Base-by-base conservation (phyloP, 2,329 filamentous ascomycete species). In the Penicillium sp. region DNA sequence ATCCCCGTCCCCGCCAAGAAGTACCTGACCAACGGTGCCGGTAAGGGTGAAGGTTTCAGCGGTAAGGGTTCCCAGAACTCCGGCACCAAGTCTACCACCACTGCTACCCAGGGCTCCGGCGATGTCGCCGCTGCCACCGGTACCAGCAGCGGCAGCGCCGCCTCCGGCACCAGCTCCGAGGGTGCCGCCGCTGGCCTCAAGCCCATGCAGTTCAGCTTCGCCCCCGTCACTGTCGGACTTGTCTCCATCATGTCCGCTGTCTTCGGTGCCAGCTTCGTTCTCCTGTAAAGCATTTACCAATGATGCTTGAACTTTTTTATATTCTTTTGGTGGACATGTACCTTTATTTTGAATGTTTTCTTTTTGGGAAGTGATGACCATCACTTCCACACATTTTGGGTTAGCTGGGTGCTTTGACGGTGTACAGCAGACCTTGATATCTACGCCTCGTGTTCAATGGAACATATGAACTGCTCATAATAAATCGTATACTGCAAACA, bases 11-110 rank as follows among this genome's bases (percentile, higher is more conserved):
- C 76, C 34, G 83, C 83, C 21, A 70, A 75, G 68, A 77, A 81
- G 64, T 86, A 79, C 75, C 77, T 87, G 75, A 78, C 76, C 55
- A 69, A 79, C 6, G 84, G 84, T 63, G 83, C 84, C 43, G 84
- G 85, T 45, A 75, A 72, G 36, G 83, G 81, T 4, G 75, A 75
- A 24, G 84, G 84, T 65, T 81, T 87, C 59, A 57, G 53, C 11
- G 84, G 84, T 44, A 51, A 70, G 54, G 84, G 84, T 31, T 82
- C 78, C 57, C 83, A 86, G 74, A 76, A 78, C 54, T 72, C 82
- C 32, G 83, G 83, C 48, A 77, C 78, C 54, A 66, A 70, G 34
- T 79, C 78, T 50, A 72, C 78, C 45, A 75, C 71, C 29, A 80
- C 78, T 55, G 77, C 82, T 31, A 70, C 75, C 48, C 72, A 82